Evolutionary conservation across 257 asterid genomes (phyloP), one percentile per base, ranked within the genome.

Genomic region (Jacaranda copaia): DNA sequence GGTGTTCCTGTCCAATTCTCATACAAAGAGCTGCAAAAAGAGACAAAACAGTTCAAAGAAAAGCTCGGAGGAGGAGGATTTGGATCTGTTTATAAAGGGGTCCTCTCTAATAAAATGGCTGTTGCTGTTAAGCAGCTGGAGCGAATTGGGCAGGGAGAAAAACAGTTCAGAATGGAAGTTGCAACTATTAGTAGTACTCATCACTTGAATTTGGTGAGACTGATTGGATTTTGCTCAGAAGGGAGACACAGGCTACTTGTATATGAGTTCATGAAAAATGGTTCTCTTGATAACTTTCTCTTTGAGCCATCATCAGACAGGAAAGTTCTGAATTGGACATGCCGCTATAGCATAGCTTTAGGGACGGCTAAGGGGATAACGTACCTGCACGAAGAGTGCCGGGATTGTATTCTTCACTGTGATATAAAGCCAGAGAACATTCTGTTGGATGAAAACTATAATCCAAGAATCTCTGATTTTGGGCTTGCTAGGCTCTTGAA

Each of bases 1-100:
- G 94, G 93, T 45, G 91, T 89, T 48, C 98, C 95, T 0, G 89
- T 89, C 8, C 92, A 88, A 10, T 88, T 85, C 57, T 73, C 82
- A 0, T 85, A 81, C 77, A 84, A 80, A 70, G 86, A 83, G 82
- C 86, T 88, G 18, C 71, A 56, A 6, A 51, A 63, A 10, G 87
- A 66, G 36, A 81, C 87, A 1, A 73, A 75, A 9, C 77, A 74
- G 18, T 89, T 87, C 63, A 66, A 64, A 72, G 84, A 71, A 36
- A 81, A 70, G 71, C 71, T 86, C 8, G 91, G 90, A 3, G 86
- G 55, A 16, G 89, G 88, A 39, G 86, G 86, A 11, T 88, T 83
- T 15, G 88, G 90, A 9, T 79, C 86, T 0, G 85, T 88, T 68
- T 88, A 80, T 57, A 76, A 38, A 49, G 92, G 89, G 19, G 73